Evolutionary conservation across 768 basidiomycete species (phyloP).

Genomic region (Galerina marginata): DNA sequence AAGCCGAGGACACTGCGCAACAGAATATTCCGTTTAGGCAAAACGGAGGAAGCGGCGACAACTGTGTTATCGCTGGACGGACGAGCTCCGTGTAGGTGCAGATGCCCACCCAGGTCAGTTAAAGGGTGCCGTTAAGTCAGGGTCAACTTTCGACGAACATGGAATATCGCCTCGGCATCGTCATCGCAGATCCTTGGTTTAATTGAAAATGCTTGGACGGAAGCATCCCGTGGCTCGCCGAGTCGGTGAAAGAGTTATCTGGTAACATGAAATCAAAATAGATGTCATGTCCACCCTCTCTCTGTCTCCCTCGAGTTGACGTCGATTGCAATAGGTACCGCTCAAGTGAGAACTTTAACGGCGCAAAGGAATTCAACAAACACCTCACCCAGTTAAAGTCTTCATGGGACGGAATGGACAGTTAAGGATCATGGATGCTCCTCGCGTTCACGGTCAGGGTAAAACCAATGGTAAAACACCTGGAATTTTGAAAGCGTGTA

Average conservation of each 20-base stretch:
- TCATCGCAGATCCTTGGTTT: background rate
- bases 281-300: background rate
- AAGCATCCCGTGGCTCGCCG: slow-evolving; percentile 10
- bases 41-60: slow-evolving; percentile 16
- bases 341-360: slow-evolving; percentile 8
- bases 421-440: background rate
- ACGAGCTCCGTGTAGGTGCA: slow-evolving; percentile 16
- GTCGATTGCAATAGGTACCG: slow-evolving; percentile 2
- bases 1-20: slow-evolving; percentile 11
- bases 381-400: background rate
- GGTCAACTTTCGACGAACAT: slow-evolving; percentile 10
- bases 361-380: background rate
- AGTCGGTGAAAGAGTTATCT: background rate
- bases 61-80: slow-evolving; percentile 1
- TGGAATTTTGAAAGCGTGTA: slow-evolving; percentile 8
- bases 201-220: slow-evolving; percentile 5
- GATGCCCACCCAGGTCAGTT: background rate
- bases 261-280: background rate
- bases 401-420: slow-evolving; percentile 10
- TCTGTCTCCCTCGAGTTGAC: background rate
- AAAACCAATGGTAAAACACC: background rate
- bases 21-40: background rate
- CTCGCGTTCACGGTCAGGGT: background rate
- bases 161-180: slow-evolving; percentile 13
- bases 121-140: slow-evolving; percentile 1